Percentiles rank a stretch among this genome's conserved stretches.
Conservation (phyloP, 2,329 filamentous ascomycete genomes). For the Pseudocercospora ulei region DNA sequence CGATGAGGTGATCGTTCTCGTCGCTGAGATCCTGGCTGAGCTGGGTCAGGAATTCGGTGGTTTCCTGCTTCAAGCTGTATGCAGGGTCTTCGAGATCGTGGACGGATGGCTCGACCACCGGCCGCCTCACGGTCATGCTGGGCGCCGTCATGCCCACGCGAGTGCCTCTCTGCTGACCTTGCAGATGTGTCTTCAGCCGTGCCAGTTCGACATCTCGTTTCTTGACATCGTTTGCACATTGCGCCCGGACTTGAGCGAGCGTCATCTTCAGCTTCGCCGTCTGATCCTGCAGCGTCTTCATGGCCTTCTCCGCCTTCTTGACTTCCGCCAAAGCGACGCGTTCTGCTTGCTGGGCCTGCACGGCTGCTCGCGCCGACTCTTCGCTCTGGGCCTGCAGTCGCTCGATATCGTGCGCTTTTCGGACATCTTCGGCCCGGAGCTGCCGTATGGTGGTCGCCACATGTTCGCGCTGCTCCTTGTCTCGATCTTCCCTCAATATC, state of each 20-base stretch:
- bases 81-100: slow-evolving; percentile 46
- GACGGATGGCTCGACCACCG: slow-evolving; percentile 39
- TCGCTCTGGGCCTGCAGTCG: slow-evolving; percentile 25
- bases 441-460: slow-evolving; percentile 67
- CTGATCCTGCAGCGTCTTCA: slow-evolving; percentile 71
- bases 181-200: slow-evolving; percentile 74
- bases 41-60: slow-evolving; percentile 80
- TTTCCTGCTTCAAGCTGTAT: slow-evolving; percentile 72
- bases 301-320: slow-evolving; percentile 63
- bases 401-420: slow-evolving; percentile 45
- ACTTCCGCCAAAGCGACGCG: slow-evolving; percentile 74
- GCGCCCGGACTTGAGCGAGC: slow-evolving; percentile 70
- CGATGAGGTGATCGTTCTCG: slow-evolving; percentile 77
- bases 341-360: slow-evolving; percentile 63
- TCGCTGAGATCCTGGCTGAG: slow-evolving; percentile 75
- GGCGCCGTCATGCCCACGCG: slow-evolving; percentile 40
- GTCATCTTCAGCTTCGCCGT: slow-evolving; percentile 66
- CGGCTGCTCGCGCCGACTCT: slow-evolving; percentile 58
- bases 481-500: slow-evolving; percentile 82
- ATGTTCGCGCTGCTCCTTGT: slow-evolving; percentile 78
- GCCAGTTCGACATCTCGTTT: slow-evolving; percentile 85
- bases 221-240: slow-evolving; percentile 82
- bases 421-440: slow-evolving; percentile 63
- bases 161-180: slow-evolving; percentile 50
- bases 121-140: slow-evolving; percentile 44